Conservation (phyloP, 148 eudicot genomes). For the Nyssa sinensis region DNA sequence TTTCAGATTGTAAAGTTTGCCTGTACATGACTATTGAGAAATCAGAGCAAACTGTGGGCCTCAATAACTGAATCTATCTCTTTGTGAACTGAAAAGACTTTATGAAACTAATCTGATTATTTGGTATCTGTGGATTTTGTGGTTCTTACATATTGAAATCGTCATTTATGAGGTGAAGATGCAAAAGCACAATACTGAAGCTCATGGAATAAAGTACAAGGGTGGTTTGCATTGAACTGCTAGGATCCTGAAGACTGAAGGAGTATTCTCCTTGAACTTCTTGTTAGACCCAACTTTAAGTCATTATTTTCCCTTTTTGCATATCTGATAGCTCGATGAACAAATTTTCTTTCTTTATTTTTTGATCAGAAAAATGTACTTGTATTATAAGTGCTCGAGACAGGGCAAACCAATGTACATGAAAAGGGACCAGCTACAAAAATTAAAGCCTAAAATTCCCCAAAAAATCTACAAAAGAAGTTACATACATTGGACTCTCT, state of each 20-base stretch:
- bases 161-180: conserved; percentile 66
- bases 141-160: background rate
- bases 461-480: too few relatives aligned
- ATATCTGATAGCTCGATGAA: background rate
- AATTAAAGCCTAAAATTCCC: too few relatives aligned
- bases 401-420: too few relatives aligned
- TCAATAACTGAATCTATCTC: too few relatives aligned
- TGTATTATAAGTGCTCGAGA: too few relatives aligned
- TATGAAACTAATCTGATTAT: background rate
- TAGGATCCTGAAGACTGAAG: conserved; percentile 80
- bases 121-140: background rate
- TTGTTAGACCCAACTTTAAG: conserved; percentile 30
- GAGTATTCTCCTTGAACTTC: conserved; percentile 73
- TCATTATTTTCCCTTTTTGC: background rate
- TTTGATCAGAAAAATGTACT: too few relatives aligned
- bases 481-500: too few relatives aligned
- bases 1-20: background rate
- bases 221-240: conserved; percentile 84
- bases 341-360: too few relatives aligned
- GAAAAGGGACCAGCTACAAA: too few relatives aligned
- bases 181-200: conserved; percentile 85
- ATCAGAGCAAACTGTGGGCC: too few relatives aligned
- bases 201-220: conserved; percentile 64
- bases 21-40: too few relatives aligned
- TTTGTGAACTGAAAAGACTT: too few relatives aligned